These are phyloP conservation scores for Phaffomyces thermotolerans DNA, from an alignment of 805 yeast genomes.

Conservation along the genomic window DNA sequence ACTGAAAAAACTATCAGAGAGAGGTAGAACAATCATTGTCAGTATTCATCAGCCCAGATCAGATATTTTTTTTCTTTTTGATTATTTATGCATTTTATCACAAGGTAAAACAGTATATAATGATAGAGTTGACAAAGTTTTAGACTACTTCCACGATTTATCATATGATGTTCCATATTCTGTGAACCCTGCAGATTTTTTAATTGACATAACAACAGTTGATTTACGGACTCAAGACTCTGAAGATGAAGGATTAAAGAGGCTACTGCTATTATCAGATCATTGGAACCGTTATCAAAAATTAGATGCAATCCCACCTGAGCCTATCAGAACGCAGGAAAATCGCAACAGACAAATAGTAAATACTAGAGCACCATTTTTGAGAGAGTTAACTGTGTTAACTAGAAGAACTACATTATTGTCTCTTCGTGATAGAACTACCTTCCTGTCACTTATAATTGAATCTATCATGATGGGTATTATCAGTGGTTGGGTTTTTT, in stretches of 20 bases:
- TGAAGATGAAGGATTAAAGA: conserved; percentile 26
- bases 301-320: not conserved
- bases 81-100: conserved; percentile 59
- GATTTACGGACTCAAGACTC: conserved; percentile 33
- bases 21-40: conserved; percentile 65
- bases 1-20: conserved; percentile 48
- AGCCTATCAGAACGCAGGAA: not conserved
- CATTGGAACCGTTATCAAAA: conserved; percentile 27
- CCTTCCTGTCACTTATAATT: conserved; percentile 22
- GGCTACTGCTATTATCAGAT: conserved; percentile 26
- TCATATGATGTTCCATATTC: conserved; percentile 35
- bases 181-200: conserved; percentile 46
- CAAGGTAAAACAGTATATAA: conserved; percentile 44
- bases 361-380: conserved; percentile 32
- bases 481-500: conserved; percentile 71
- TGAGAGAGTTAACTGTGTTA: conserved; percentile 35
- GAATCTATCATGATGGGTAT: conserved; percentile 20
- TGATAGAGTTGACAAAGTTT: conserved; percentile 36
- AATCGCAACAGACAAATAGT: not conserved
- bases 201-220: conserved; percentile 42
- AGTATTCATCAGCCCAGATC: conserved; percentile 85
- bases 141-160: conserved; percentile 37
- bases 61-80: conserved; percentile 68
- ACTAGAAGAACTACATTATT: conserved; percentile 32
- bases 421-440: conserved; percentile 40